Base-by-base conservation (phyloP, 163 green algal genomes). In the Volvox carteri region DNA sequence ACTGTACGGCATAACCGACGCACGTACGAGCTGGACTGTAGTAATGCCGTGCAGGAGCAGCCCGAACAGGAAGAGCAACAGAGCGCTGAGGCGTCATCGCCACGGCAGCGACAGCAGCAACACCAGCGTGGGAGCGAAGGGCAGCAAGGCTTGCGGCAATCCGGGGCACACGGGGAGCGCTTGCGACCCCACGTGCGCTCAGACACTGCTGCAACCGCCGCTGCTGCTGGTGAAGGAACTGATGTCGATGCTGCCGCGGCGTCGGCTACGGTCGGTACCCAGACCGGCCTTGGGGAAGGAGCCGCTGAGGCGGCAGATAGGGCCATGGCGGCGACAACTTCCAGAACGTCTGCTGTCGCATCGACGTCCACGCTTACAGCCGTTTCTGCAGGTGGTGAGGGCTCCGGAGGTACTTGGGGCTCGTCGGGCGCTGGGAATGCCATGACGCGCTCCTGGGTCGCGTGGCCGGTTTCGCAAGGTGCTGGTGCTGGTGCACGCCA, bases 391-490 rank as follows among this genome's bases (percentile, higher is more conserved):
- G 65, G 1, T 16, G 30, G 33, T 23, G 65, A 48, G 5, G 46
- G 65, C 65, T 75, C 65, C 30, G 65, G 65, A 14, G 70, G 41
- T 21, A 78, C 41, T 28, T 78, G 70, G 70, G 70, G 70, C 42
- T 78, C 70, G 16, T 78, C 70, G 21, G 42, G 41, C 42, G 70
- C 41, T n/a, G 41, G 70, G 7, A 14, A 9, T 33, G 30, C 65
- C 65, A 75, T n/a, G n/a, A n/a, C 65, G 30, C 65, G 65, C 9
- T 75, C 65, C 65, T 75, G 65, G 65, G 65, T 46, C 2, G 65
- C 33, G 9, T 75, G 65, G 65, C 16, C 65, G 9, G 65, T 46
- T 30, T 48, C 65, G 4, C 33, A 30, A 23, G 33, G 65, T 14
- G 30, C 1, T 9, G 30, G 65, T 12, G 65, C 65, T 42, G 30